phyloP scores from a whole-genome alignment of 805 yeast genomes.

The Candida corydali region DNA sequence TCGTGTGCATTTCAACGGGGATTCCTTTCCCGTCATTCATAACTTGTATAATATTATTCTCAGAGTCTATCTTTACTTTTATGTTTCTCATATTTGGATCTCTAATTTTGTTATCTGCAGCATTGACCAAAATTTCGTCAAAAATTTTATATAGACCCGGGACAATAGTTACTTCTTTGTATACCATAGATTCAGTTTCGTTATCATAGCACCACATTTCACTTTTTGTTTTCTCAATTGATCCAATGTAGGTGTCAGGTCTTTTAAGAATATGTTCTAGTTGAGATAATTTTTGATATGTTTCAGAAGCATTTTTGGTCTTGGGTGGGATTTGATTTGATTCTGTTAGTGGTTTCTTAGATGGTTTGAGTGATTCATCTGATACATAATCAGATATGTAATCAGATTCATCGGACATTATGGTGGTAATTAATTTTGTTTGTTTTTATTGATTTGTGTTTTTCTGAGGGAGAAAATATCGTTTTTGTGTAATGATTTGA shows the following conservation, averaged over 20 bases:
- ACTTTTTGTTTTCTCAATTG: slow-evolving; percentile 76
- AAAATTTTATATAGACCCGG: slow-evolving; percentile 96
- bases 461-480: neutral
- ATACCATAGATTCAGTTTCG: slow-evolving; percentile 36
- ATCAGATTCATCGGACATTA: slow-evolving; percentile 11
- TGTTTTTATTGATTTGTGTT: neutral
- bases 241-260: slow-evolving; percentile 97
- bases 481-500: neutral
- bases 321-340: slow-evolving; percentile 18
- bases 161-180: slow-evolving; percentile 71
- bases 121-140: slow-evolving; percentile 95
- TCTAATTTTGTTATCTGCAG: slow-evolving; percentile 97
- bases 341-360: slow-evolving; percentile 18
- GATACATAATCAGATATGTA: slow-evolving; percentile 14
- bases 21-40: slow-evolving; percentile 94
- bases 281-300: slow-evolving; percentile 91
- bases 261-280: slow-evolving; percentile 93
- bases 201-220: slow-evolving; percentile 81
- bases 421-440: neutral
- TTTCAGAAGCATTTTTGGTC: slow-evolving; percentile 48
- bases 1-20: slow-evolving; percentile 88
- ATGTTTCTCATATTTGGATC: slow-evolving; percentile 87
- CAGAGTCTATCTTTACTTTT: slow-evolving; percentile 77
- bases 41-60: slow-evolving; percentile 68
- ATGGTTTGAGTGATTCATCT: slow-evolving; percentile 6